These are phyloP conservation scores for Amauroascus niger DNA, from an alignment of 2,329 filamentous ascomycete genomes.

Conservation along the genomic window DNA sequence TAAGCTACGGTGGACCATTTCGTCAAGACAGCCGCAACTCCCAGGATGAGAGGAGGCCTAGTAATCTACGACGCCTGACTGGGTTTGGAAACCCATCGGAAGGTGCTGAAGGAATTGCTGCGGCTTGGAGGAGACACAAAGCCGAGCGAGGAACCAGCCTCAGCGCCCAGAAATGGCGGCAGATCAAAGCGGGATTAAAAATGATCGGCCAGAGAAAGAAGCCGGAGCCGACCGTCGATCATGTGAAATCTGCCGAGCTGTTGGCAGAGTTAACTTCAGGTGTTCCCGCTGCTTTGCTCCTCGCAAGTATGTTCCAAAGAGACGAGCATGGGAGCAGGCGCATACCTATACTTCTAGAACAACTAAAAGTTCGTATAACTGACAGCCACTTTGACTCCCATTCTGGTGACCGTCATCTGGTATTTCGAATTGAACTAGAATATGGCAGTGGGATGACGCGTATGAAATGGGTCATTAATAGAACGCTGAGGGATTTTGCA, in stretches of 20 bases:
- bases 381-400: constrained; percentile 61
- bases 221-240: constrained; percentile 75
- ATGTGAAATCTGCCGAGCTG: constrained; percentile 88
- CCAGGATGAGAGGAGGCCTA: constrained; percentile 47
- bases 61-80: constrained; percentile 57
- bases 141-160: constrained; percentile 61
- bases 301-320: constrained; percentile 95
- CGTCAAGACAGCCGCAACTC: constrained; percentile 45
- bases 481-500: constrained; percentile 79
- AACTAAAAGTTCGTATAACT: constrained; percentile 77
- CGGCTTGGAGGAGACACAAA: constrained; percentile 43
- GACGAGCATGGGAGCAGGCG: constrained; percentile 93
- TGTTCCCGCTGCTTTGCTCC: constrained; percentile 81
- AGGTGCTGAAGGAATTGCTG: constrained; percentile 53
- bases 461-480: constrained; percentile 91
- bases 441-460: constrained; percentile 91
- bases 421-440: constrained; percentile 86
- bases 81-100: constrained; percentile 54
- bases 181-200: constrained; percentile 82
- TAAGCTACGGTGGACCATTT: constrained; percentile 36
- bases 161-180: constrained; percentile 74
- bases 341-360: constrained; percentile 88
- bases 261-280: constrained; percentile 92
- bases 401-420: constrained; percentile 59
- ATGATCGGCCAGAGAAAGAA: constrained; percentile 67